Evolutionary conservation across 1,284 basidiomycete species (phyloP), one percentile per base, ranked within the genome.

Genomic region (Trichosporon sp.): DNA sequence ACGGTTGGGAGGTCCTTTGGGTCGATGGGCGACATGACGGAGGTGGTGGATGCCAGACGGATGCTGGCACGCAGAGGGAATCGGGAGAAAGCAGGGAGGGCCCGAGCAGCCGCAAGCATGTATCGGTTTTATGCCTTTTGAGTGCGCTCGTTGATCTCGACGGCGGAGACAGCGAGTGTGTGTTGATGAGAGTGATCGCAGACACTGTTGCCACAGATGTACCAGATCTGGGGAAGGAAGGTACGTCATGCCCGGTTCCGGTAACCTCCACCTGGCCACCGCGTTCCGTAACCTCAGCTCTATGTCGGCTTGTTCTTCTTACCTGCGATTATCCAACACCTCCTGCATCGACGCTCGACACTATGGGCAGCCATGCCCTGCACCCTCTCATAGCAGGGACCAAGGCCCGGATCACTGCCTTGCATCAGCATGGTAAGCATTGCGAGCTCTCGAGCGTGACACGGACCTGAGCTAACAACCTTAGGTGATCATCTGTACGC

Each of bases 401-500:
- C 2, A 78, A 79, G 71, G 70, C 70, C 11, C 74, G 77, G 54
- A 74, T 80, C 16, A 81, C 81, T 16, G 79, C 80, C 1, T 65
- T 83, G 4, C 76, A 79, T 70, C 80, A 82, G 70, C 77, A 82
- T 65, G 79, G 81, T 80, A 12, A 35, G 59, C n/a, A 1, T 1
- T 11, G 11, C 21, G 31, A n/a, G 12, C 35, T 37, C 35, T 26
- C 26, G 26, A 26, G 26, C 26, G 26, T 26, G 26, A 26, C 26
- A 26, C 26, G 26, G 26, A 26, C 26, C 26, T 26, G 59, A 54
- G 51, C 51, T 54, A 21, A 54, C 51, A 16, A 54, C 14, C 46
- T 11, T 32, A 63, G 40, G 65, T 66, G 89, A 91, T 79, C 88
- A 88, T 74, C 80, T 96, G 14, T 95, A 92, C 77, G 80, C 93